These are phyloP conservation scores for Dendrocalamus sinicus DNA, from an alignment of 176 grass and related monocot species.

Conservation along the genomic window DNA sequence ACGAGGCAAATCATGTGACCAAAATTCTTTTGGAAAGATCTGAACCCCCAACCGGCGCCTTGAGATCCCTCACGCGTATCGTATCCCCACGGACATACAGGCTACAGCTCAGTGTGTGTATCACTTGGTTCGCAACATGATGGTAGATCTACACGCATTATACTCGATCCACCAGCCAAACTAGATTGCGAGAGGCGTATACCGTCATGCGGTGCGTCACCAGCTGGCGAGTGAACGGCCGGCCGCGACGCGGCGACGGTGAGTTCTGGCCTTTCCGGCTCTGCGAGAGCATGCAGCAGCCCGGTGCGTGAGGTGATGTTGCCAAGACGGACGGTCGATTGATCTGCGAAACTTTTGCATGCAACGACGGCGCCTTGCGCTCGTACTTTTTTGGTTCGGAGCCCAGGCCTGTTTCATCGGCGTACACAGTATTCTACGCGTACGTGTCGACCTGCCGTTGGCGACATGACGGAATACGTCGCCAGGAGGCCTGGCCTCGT, in stretches of 20 bases:
- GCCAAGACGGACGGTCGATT: not conserved
- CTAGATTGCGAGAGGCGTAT: not conserved
- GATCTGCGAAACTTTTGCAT: not conserved
- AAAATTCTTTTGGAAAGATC: not conserved
- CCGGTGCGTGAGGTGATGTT: slow-evolving; percentile 2
- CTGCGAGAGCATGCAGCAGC: not conserved
- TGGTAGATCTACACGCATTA: not conserved
- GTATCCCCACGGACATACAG: not conserved
- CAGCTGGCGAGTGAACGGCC: not conserved
- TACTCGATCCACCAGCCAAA: not conserved
- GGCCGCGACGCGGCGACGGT: slow-evolving; percentile 21
- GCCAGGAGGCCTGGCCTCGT: not conserved
- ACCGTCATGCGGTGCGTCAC: slow-evolving; percentile 22
- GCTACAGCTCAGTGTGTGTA: not conserved
- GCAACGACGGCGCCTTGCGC: not conserved
- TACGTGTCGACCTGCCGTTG: slow-evolving; percentile 33
- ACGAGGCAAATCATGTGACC: not conserved
- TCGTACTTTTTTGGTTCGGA: not conserved
- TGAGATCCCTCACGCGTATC: not conserved
- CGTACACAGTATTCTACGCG: not conserved
- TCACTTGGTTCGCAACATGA: not conserved
- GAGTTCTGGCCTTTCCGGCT: not conserved
- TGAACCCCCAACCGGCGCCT: not conserved
- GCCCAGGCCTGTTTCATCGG: not conserved
- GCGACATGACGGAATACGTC: not conserved